phyloP scores from a whole-genome alignment of 805 yeast genomes.

The Candida koratica region DNA sequence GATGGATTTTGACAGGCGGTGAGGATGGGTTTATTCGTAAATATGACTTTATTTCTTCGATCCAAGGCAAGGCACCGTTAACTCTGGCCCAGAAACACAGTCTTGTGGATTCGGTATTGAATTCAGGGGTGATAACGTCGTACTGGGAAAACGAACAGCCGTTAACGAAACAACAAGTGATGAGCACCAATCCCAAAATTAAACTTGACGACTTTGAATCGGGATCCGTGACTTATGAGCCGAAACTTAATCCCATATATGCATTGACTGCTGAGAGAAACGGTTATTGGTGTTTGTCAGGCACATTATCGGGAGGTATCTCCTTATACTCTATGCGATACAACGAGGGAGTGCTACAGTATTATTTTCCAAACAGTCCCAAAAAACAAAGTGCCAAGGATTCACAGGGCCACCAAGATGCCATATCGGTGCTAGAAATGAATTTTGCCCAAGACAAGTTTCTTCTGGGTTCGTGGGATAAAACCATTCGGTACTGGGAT shows the following conservation, averaged over 20 bases:
- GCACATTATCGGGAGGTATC: conserved; percentile 82
- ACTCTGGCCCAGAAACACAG: conserved; percentile 91
- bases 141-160: conserved; percentile 99
- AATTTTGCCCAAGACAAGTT: conserved; percentile 60
- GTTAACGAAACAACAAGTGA: conserved; percentile 39
- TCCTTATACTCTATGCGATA: conserved; percentile 77
- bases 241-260: conserved; percentile 77
- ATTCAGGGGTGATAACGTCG: conserved; percentile 76
- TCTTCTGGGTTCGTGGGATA: conserved; percentile 91
- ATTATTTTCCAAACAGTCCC: conserved; percentile 51
- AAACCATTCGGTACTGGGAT: conserved; percentile 77
- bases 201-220: conserved; percentile 32
- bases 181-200: conserved; percentile 32
- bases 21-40: conserved; percentile 91
- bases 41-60: conserved; percentile 79
- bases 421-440: conserved; percentile 69
- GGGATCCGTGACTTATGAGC: conserved; percentile 47
- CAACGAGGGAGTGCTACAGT: conserved; percentile 75
- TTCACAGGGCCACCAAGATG: conserved; percentile 55
- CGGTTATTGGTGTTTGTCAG: conserved; percentile 80
- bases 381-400: conserved; percentile 25
- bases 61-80: conserved; percentile 81
- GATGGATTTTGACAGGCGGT: conserved; percentile 91
- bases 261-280: conserved; percentile 80
- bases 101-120: conserved; percentile 76